Percentiles rank a stretch among this genome's conserved stretches.
These are phyloP conservation scores for Sugiyamaella japonica DNA, from an alignment of 1,139 yeast genomes.

Conservation along the genomic window DNA sequence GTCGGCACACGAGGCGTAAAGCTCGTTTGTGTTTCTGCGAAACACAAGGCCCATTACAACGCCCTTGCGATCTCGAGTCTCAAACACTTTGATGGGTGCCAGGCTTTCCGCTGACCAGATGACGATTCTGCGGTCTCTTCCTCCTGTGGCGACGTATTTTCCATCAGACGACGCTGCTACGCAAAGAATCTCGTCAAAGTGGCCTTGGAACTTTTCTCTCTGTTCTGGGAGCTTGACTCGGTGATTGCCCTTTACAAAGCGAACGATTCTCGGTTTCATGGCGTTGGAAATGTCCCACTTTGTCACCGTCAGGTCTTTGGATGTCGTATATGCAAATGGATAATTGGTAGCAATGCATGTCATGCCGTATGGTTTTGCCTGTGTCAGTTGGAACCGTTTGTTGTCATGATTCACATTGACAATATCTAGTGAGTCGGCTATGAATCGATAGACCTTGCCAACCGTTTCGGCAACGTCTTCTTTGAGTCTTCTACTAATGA, in stretches of 20 bases:
- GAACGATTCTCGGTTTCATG: conserved; percentile 55
- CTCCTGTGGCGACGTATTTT: conserved; percentile 85
- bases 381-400: conserved; percentile 23
- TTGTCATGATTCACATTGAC: conserved; percentile 17
- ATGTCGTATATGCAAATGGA: conserved; percentile 74
- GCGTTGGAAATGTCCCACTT: conserved; percentile 67
- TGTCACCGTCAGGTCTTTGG: conserved; percentile 77
- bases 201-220: conserved; percentile 52
- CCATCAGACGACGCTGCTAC: conserved; percentile 90
- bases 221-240: conserved; percentile 40
- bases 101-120: conserved; percentile 85
- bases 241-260: conserved; percentile 64
- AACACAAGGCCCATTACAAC: conserved; percentile 72
- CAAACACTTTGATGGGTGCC: conserved; percentile 71
- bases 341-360: conserved; percentile 45
- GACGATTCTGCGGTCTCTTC: conserved; percentile 73
- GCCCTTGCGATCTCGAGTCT: conserved; percentile 67
- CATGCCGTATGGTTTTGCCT: conserved; percentile 33
- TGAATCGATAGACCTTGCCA: conserved; percentile 74
- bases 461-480: conserved; percentile 87
- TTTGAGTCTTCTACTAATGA: conserved; percentile 73
- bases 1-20: conserved; percentile 92
- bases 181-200: conserved; percentile 70
- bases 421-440: conserved; percentile 39
- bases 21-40: conserved; percentile 77